phyloP scores from a whole-genome alignment of 345 rosid species.

The Murraya koenigii region DNA sequence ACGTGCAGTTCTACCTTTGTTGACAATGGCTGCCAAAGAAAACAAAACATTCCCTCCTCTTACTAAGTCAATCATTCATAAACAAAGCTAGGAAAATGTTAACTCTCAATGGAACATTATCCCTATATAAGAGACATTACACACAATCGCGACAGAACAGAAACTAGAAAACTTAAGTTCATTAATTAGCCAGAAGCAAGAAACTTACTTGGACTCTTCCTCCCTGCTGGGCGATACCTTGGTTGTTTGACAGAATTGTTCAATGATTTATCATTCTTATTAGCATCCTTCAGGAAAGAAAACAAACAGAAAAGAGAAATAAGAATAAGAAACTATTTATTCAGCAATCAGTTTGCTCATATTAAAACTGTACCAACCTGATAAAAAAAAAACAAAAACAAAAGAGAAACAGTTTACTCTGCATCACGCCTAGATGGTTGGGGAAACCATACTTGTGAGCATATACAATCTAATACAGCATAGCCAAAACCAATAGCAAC shows the following conservation, averaged over 20 bases:
- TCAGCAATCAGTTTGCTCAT: neutral
- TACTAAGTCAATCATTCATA: neutral
- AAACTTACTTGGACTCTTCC: slow-evolving; percentile 75
- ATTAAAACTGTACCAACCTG: neutral
- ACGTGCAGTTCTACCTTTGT: slow-evolving; percentile 37
- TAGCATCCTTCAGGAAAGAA: slow-evolving; percentile 37
- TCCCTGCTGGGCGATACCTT: slow-evolving; percentile 71
- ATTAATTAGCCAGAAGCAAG: neutral
- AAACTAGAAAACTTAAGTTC: neutral
- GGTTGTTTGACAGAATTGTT: slow-evolving; percentile 42
- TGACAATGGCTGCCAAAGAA: slow-evolving; percentile 29
- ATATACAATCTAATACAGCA: no score
- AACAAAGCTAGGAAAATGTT: neutral
- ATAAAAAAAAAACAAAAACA: neutral
- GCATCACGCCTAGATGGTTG: neutral
- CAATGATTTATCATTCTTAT: slow-evolving; percentile 42
- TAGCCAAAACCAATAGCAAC: no score
- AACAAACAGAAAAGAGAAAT: neutral
- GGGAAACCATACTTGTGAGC: neutral
- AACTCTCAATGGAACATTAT: neutral
- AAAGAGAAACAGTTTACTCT: neutral
- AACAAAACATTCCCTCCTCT: no score
- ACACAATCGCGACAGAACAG: neutral
- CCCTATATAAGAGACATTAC: neutral
- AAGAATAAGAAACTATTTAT: neutral